phyloP scores from a whole-genome alignment of 2,329 filamentous ascomycete genomes.

The Nothophoma quercina region DNA sequence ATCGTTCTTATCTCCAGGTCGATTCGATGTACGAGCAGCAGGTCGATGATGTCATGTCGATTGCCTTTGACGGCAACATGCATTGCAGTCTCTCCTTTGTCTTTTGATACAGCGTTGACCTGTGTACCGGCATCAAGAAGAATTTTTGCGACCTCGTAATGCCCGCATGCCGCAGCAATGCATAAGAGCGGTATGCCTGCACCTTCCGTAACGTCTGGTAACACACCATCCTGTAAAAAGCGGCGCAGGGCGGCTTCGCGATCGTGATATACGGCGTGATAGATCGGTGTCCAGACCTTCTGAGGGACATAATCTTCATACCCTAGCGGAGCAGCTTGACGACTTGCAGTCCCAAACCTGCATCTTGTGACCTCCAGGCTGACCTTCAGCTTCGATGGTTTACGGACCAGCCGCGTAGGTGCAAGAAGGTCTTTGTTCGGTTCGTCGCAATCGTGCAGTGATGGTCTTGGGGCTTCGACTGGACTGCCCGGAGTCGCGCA shows the following conservation, averaged over 20 bases:
- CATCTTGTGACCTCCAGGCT: constrained; percentile 43
- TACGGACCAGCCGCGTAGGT: constrained; percentile 22
- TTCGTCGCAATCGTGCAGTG: constrained; percentile 24
- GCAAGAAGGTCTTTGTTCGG: constrained; percentile 15
- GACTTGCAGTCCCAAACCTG: constrained; percentile 34
- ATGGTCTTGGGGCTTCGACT: constrained; percentile 26
- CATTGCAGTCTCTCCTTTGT: constrained; percentile 39
- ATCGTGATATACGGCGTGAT: constrained; percentile 40
- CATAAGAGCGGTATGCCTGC: constrained; percentile 37
- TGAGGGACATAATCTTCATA: constrained; percentile 25
- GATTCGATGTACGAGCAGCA: constrained; percentile 32
- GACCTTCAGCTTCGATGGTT: constrained; percentile 39
- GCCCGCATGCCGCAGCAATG: constrained; percentile 38
- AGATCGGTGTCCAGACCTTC: constrained; percentile 43
- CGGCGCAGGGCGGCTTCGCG: constrained; percentile 44
- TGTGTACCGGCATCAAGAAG: constrained; percentile 40
- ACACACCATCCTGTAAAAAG: constrained; percentile 38
- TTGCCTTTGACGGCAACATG: constrained; percentile 41
- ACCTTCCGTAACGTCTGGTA: constrained; percentile 33
- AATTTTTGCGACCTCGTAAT: constrained; percentile 33
- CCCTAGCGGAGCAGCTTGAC: constrained; percentile 8
- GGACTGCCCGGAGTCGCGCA: constrained; percentile 26
- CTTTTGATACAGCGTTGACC: constrained; percentile 28
- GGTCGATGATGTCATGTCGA: constrained; percentile 34
- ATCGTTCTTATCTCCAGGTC: constrained; percentile 33